Conservation (phyloP, 2,329 filamentous ascomycete genomes). For the Scedosporium aurantiacum region DNA sequence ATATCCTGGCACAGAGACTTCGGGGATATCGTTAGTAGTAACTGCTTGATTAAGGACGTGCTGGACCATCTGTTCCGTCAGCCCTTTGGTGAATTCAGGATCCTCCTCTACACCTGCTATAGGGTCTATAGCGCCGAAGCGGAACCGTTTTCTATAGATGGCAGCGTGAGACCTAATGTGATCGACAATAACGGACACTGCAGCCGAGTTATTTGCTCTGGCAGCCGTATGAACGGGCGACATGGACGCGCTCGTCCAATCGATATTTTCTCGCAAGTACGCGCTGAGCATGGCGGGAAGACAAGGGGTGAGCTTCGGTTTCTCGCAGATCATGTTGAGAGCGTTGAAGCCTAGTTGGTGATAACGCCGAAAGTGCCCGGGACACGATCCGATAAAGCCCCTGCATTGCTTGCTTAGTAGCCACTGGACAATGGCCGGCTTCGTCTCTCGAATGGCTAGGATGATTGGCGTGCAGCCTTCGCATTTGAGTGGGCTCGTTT, state of each 20-base stretch:
- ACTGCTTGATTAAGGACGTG: not conserved
- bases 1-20: not conserved
- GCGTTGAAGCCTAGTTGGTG: not conserved
- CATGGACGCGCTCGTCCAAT: slow-evolving; percentile 1
- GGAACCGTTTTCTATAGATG: not conserved
- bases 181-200: not conserved
- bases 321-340: not conserved
- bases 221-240: not conserved
- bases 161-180: not conserved
- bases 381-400: slow-evolving; percentile 2
- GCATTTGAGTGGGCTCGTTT: not conserved
- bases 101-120: not conserved
- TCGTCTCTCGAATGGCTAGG: not conserved
- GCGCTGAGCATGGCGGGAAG: not conserved
- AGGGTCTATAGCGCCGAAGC: not conserved
- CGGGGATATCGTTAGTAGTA: not conserved
- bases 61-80: not conserved
- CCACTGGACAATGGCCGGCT: not conserved
- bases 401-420: not conserved
- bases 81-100: not conserved
- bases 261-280: not conserved
- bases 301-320: not conserved
- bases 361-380: not conserved
- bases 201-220: not conserved
- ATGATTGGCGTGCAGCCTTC: slow-evolving; percentile 3